Base-by-base conservation (phyloP, 352 stramenopile species). In the Pythium folliculosum region DNA sequence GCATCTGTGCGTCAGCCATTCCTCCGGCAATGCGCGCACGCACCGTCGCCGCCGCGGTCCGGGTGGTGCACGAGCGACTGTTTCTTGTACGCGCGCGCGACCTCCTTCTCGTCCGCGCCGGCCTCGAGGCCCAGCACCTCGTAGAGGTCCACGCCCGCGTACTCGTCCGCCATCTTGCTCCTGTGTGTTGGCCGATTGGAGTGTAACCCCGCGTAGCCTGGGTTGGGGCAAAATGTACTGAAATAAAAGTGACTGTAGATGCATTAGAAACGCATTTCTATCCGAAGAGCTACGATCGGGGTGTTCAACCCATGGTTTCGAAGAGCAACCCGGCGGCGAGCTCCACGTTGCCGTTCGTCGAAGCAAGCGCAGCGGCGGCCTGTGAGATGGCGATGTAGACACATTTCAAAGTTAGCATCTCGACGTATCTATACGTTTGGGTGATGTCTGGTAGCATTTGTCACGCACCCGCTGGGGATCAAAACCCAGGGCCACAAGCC, bases 61-160 rank as follows among this genome's bases (percentile, higher is more conserved):
- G 87, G 87, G 53, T 95, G 87, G 32, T 93, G 82, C 44, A 84
- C 48, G 23, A 94, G 81, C 9, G 82, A 91, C 71, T 86, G 89
- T 73, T 91, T 91, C 70, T 90, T 93, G 69, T 93, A 95, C 1
- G 87, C 87, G 57, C 82, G 82, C n/a, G 82, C 80, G 19, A 95
- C 80, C 35, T 88, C 76, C 44, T 86, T 82, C 67, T 85, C 80
- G 58, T 91, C 77, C 8, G 78, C 73, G 45, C 81, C 84, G 52
- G 77, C 63, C 38, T 91, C 85, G 45, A 95, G 77, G 12, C 84
- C 86, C 35, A 95, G 76, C 50, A 95, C 80, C 60, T 81, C 84
- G 68, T 95, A 95, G 51, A 90, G 67, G 51, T 91, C 85, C 52
- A 76, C 71, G 21, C 71, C 74, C 45, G 78, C 81, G 54, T 75